Conservation (phyloP, 192 early-diverging fungal genomes). For the Linnemannia elongata region DNA sequence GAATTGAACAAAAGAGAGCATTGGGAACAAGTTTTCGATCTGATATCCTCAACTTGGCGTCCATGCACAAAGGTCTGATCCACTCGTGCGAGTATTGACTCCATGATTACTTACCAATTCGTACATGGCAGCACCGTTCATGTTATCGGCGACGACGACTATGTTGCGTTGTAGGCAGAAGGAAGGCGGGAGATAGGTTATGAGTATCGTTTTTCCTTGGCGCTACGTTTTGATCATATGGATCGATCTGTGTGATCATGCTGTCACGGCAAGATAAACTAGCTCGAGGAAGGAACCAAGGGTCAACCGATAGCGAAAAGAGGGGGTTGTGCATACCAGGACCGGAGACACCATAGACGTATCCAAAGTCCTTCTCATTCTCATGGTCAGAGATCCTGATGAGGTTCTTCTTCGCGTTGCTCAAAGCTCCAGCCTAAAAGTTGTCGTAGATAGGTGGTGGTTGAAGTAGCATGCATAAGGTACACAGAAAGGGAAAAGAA, state of each 20-base stretch:
- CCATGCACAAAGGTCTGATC: not conserved
- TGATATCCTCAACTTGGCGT: not conserved
- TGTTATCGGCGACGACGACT: conserved; percentile 99
- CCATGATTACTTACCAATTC: conserved; percentile 83
- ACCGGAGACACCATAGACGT: conserved; percentile 97
- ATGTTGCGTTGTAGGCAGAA: not conserved
- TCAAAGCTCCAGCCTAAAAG: conserved; percentile 89
- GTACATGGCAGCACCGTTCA: conserved; percentile 97
- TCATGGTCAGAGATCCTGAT: conserved; percentile 90
- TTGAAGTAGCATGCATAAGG: not conserved
- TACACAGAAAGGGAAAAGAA: not conserved
- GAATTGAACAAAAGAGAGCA: not conserved
- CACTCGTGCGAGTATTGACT: not conserved
- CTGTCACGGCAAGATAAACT: not conserved
- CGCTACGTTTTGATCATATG: not conserved
- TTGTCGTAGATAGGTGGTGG: not conserved
- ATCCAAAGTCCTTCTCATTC: conserved; percentile 89
- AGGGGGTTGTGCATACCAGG: conserved; percentile 76
- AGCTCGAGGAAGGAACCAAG: not conserved
- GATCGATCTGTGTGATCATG: not conserved
- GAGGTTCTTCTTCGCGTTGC: conserved; percentile 86
- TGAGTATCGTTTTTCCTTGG: not conserved
- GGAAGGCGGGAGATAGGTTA: not conserved
- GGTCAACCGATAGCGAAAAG: not conserved
- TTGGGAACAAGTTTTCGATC: not conserved